Percentiles rank a stretch among this genome's conserved stretches.
Evolutionary conservation across 1,284 basidiomycete genomes (phyloP).

Genomic region (Dichomitus squalens): DNA sequence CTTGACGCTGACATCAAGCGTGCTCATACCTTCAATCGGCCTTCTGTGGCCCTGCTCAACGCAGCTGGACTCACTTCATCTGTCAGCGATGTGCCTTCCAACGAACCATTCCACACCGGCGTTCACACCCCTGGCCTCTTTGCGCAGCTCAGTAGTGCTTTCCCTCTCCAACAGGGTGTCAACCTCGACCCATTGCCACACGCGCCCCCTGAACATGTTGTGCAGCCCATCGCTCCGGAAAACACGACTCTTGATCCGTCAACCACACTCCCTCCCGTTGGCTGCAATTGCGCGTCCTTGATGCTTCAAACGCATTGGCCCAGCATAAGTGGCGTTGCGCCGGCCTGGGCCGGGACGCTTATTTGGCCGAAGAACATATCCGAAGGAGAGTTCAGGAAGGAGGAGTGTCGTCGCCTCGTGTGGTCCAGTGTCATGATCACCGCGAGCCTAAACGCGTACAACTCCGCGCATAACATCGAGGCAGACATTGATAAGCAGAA

Average conservation of each 20-base stretch:
- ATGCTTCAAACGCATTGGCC: conserved; percentile 54
- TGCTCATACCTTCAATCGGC: conserved; percentile 30
- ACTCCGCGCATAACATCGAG: conserved; percentile 37
- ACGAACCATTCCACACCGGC: background rate
- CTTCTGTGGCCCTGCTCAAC: conserved; percentile 43
- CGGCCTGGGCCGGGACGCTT: conserved; percentile 62
- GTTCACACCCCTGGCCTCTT: background rate
- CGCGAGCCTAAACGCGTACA: conserved; percentile 65
- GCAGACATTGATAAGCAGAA: conserved; percentile 39
- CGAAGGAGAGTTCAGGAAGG: conserved; percentile 63
- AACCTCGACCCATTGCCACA: background rate
- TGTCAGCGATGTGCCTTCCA: no score
- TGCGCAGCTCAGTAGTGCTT: no score
- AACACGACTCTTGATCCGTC: background rate
- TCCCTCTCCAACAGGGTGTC: background rate
- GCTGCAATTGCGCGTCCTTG: conserved; percentile 49
- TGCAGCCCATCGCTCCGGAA: background rate
- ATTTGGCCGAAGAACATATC: conserved; percentile 63
- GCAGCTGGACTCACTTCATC: no score
- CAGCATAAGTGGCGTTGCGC: conserved; percentile 51
- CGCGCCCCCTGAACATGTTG: no score
- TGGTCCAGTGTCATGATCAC: conserved; percentile 68
- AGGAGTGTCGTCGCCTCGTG: conserved; percentile 67
- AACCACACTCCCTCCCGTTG: background rate
- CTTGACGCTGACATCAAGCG: conserved; percentile 45